phyloP scores from a whole-genome alignment of 352 stramenopile genomes.

The Pseudoperonospora humuli region DNA sequence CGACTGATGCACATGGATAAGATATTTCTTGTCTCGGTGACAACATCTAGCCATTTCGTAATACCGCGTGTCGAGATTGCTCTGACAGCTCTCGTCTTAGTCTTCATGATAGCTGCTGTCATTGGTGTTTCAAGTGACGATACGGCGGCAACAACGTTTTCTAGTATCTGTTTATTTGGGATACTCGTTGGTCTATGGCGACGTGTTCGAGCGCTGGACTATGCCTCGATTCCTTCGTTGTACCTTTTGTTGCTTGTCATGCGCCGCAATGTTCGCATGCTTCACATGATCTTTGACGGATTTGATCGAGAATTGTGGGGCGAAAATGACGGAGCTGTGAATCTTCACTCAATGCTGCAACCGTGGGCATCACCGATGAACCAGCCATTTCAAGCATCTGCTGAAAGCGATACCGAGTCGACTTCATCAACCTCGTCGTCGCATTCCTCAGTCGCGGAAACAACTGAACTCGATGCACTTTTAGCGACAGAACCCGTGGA shows the following conservation, averaged over 20 bases:
- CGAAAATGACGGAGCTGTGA: slow-evolving; percentile 65
- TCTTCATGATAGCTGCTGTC: slow-evolving; percentile 3
- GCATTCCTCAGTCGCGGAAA: slow-evolving; percentile 5
- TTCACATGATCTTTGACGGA: slow-evolving; percentile 51
- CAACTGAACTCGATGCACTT: slow-evolving; percentile 8
- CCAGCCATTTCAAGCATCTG: slow-evolving; percentile 1
- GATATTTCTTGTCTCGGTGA: slow-evolving; percentile 48
- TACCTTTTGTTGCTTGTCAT: slow-evolving; percentile 41
- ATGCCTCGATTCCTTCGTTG: slow-evolving; percentile 49
- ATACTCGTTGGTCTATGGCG: slow-evolving; percentile 1
- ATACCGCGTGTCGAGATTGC: slow-evolving; percentile 19
- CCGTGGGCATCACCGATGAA: slow-evolving; percentile 14
- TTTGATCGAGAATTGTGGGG: slow-evolving; percentile 49
- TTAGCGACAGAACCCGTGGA: background rate
- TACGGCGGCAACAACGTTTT: background rate
- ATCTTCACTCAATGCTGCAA: slow-evolving; percentile 52
- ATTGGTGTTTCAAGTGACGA: slow-evolving; percentile 4
- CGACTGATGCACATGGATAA: slow-evolving; percentile 45
- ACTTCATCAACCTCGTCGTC: slow-evolving; percentile 18
- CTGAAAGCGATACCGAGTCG: slow-evolving; percentile 16
- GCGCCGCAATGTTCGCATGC: slow-evolving; percentile 25
- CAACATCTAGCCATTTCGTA: slow-evolving; percentile 34
- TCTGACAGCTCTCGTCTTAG: slow-evolving; percentile 3
- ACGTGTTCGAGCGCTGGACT: slow-evolving; percentile 31
- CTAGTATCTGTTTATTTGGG: background rate